Evolutionary conservation across 2,329 filamentous ascomycete species (phyloP), one percentile per base, ranked within the genome.

Genomic region (Paracamarosporium sp.): DNA sequence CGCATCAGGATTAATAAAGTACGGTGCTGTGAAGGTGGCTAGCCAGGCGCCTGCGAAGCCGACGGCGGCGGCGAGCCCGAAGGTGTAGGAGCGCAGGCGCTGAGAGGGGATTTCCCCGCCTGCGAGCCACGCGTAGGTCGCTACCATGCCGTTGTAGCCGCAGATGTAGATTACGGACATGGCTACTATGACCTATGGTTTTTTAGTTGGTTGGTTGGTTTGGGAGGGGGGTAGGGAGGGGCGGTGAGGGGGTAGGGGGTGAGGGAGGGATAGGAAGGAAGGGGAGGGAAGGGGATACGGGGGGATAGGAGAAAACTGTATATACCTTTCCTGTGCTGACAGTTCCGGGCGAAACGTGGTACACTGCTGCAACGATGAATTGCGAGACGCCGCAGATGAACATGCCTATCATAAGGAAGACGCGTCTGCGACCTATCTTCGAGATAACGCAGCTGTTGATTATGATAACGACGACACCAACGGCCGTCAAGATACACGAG

Each of bases 101-200:
- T 87, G 84, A 0, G 83, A 85, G 0, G 85, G 84, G 3, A 86
- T 78, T 63, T 87, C 85, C 27, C 85, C 85, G 8, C 83, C 84
- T 0, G 81, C 81, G 0, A 87, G 76, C 84, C 85, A 87, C 1
- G 85, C 82, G 59, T 86, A 87, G 0, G 82, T 81, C 0, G 83
- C 75, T 11, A 86, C 79, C 77, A 85, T 79, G 22, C 81, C 77
- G 61, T 85, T 86, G 66, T 86, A 86, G 3, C 77, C 80, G 28
- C 81, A 65, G 56, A 86, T 83, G 62, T 85, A 86, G 43, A 86
- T 60, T 15, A 85, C 79, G 6, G 82, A 82, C 9, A 87, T 71
- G 0, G 75, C 84, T 2, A 87, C 82, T 12, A 87, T 82, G 13
- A 77, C 76, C 66, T 68, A 11, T 4, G 9, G 11, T 3, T 31